Conservation (phyloP, 148 eudicot species). For the Cornus kousa region DNA sequence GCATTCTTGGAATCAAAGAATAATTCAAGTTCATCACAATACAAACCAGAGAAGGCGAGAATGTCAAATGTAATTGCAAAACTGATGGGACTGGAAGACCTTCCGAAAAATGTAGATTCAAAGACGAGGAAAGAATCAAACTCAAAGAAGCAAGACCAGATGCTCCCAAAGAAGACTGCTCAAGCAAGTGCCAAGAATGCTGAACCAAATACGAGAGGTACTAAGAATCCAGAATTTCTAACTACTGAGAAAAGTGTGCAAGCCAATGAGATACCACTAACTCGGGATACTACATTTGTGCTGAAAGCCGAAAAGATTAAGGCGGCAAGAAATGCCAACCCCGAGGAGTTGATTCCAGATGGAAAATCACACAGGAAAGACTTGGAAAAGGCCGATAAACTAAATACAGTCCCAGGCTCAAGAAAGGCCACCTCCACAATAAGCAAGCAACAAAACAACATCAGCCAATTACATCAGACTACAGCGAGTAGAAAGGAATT, state of each 20-base stretch:
- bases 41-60: conserved; percentile 41
- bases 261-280: conserved; percentile 24
- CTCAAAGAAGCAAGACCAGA: conserved; percentile 28
- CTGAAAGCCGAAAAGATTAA: conserved; percentile 16
- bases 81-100: conserved; percentile 87
- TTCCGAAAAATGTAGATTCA: conserved; percentile 34
- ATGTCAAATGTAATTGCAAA: conserved; percentile 81
- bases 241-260: conserved; percentile 19
- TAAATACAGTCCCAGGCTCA: conserved; percentile 21
- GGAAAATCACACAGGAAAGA: conserved; percentile 25
- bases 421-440: conserved; percentile 18
- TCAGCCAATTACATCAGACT: conserved; percentile 18
- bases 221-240: conserved; percentile 11
- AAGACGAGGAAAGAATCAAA: conserved; percentile 24
- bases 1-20: conserved; percentile 13
- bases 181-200: conserved; percentile 19
- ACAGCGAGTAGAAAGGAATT: conserved; percentile 13
- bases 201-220: conserved; percentile 18
- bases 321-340: conserved; percentile 8
- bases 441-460: conserved; percentile 30
- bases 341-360: conserved; percentile 7
- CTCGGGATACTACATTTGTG: conserved; percentile 5
- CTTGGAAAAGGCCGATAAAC: conserved; percentile 22
- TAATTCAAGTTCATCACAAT: conserved; percentile 23
- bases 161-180: conserved; percentile 18